These are phyloP conservation scores for Fusarium bulbicola DNA, from an alignment of 2,329 filamentous ascomycete genomes.

Conservation along the genomic window DNA sequence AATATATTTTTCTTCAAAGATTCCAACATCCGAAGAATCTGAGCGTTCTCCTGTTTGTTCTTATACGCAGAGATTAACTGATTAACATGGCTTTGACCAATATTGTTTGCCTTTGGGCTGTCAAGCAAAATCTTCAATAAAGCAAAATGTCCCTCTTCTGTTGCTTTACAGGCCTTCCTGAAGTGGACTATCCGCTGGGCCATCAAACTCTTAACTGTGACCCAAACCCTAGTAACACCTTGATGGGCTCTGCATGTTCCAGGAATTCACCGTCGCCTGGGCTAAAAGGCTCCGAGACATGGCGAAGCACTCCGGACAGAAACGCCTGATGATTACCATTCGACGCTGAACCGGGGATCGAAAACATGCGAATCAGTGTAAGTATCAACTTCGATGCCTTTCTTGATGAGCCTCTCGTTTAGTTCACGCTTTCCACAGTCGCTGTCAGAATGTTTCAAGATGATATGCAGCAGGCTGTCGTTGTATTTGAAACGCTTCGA, in stretches of 20 bases:
- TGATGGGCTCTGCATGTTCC: background rate
- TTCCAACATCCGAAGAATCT: background rate
- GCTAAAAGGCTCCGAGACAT: background rate
- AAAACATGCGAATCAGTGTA: background rate
- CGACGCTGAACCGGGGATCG: background rate
- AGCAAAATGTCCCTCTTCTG: background rate
- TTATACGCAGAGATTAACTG: background rate
- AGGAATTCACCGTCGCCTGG: background rate
- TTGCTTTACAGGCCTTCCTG: slow-evolving; percentile 6
- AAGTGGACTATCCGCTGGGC: background rate
- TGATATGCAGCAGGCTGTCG: slow-evolving; percentile 9
- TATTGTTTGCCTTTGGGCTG: background rate
- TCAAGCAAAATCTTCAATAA: slow-evolving; percentile 7
- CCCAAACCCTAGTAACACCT: slow-evolving; percentile 3
- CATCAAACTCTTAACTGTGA: background rate
- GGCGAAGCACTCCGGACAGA: slow-evolving; percentile 4
- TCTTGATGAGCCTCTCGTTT: background rate
- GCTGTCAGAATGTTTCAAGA: background rate
- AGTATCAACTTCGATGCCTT: background rate
- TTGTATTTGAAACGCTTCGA: slow-evolving; percentile 1
- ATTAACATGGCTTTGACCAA: background rate
- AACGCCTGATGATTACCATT: background rate
- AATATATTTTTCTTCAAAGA: background rate
- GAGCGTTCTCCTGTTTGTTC: background rate
- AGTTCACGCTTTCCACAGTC: background rate